A percentile compares a stretch with the other conserved stretches of the same genome.
Conservation (phyloP, 495 filamentous ascomycete genomes). For the Penicillium argentinense region DNA sequence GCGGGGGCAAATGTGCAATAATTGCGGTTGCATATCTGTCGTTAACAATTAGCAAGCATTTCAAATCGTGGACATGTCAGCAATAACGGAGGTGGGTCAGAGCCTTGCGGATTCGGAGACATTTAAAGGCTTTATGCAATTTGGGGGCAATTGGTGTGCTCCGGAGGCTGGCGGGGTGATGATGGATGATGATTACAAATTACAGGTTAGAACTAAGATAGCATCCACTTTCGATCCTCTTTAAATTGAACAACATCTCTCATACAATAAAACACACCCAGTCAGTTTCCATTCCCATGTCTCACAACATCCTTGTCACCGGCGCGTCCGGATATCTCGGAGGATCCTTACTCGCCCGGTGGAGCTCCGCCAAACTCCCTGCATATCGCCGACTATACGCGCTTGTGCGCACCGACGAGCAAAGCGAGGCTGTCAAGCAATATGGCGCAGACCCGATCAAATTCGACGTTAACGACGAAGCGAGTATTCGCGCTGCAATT, state of each 20-base stretch:
- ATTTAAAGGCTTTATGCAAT: too few relatives aligned
- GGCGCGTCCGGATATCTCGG: constrained; percentile 54
- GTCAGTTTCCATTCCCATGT: constrained; percentile 15
- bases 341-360: constrained; percentile 45
- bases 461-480: constrained; percentile 31
- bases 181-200: too few relatives aligned
- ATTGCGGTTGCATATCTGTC: not conserved
- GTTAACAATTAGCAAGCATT: not conserved
- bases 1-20: constrained; percentile 14
- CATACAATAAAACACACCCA: too few relatives aligned
- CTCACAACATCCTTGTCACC: constrained; percentile 48
- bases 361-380: constrained; percentile 32
- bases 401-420: constrained; percentile 41
- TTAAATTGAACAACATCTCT: not conserved
- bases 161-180: too few relatives aligned
- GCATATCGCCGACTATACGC: constrained; percentile 42
- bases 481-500: constrained; percentile 28
- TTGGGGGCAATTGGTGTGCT: too few relatives aligned
- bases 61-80: too few relatives aligned
- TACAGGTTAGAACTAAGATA: too few relatives aligned
- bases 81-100: too few relatives aligned
- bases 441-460: constrained; percentile 43
- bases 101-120: too few relatives aligned
- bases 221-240: too few relatives aligned
- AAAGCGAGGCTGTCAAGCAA: constrained; percentile 39